Evolutionary conservation across 208 protist species (phyloP), one percentile per base, ranked within the genome.

Genomic region (Naegleria fowleri): DNA sequence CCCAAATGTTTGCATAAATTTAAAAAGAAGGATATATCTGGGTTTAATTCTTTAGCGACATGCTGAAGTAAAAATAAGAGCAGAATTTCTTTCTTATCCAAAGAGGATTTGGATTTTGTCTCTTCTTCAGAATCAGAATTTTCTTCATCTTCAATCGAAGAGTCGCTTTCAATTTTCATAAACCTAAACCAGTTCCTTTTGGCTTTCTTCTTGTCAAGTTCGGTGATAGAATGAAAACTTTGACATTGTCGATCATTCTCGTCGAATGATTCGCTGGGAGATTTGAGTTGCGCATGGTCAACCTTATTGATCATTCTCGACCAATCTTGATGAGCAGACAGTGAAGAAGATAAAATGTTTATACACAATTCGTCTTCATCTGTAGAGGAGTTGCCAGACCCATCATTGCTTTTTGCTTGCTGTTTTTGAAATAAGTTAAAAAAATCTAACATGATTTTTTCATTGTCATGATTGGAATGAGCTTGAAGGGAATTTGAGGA

Each of bases 21-120:
- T 4, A 51, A 5, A 86, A 86, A 86, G 83, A 86, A 86, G 5
- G 9, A 9, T 11, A 33, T 16, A 29, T 86, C 83, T 19, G 83
- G 83, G 25, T 86, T 86, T 25, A 86, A 86, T 39, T 86, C 36
- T 48, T 33, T 86, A 43, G 39, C 13, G 48, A 43, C 83, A 43
- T 86, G 83, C 41, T 86, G 83, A 25, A 86, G 38, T 43, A 86
- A 48, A 43, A 86, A 86, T 36, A 79, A 79, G 6, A 79, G 16
- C 6, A 79, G 29, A 29, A 79, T 79, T 33, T 79, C 67, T 33
- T 36, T 79, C n/a, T 79, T 79, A 33, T 79, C 67, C 19, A 79
- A 15, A 29, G 11, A 29, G 11, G 2, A 13, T 1, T 15, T 29
- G 25, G 29, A 9, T n/a, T n/a, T 16, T 75, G 58, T 22, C 4